Evolutionary conservation across 352 stramenopile genomes (phyloP).

Genomic region (Globisporangium ultimum): DNA sequence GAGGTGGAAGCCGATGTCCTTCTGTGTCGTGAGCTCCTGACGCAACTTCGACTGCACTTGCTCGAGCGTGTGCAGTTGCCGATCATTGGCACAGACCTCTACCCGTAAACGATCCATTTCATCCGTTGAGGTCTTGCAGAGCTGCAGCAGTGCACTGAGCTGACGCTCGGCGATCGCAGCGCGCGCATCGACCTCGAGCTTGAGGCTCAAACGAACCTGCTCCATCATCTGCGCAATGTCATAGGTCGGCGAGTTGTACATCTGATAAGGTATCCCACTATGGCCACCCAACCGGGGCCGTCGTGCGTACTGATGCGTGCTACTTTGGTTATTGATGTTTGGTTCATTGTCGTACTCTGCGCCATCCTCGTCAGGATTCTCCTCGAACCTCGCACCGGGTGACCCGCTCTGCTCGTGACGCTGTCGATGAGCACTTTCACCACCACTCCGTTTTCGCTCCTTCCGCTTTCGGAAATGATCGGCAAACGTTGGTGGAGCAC

Average conservation of each 20-base stretch:
- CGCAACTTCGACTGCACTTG: slow-evolving; percentile 74
- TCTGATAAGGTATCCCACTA: slow-evolving; percentile 25
- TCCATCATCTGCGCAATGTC: slow-evolving; percentile 85
- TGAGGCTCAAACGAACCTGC: slow-evolving; percentile 75
- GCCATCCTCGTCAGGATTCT: slow-evolving; percentile 14
- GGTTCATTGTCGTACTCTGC: slow-evolving; percentile 17
- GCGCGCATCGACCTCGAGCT: slow-evolving; percentile 77
- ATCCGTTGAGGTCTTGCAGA: slow-evolving; percentile 73
- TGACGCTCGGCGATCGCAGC: slow-evolving; percentile 75
- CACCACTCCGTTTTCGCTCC: slow-evolving; percentile 29
- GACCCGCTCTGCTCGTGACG: not conserved
- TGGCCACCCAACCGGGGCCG: not conserved
- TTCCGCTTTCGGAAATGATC: slow-evolving; percentile 53
- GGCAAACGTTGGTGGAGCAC: slow-evolving; percentile 24
- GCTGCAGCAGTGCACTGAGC: slow-evolving; percentile 64
- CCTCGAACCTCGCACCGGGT: slow-evolving; percentile 8
- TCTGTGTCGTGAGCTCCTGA: slow-evolving; percentile 78
- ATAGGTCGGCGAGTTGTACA: slow-evolving; percentile 71
- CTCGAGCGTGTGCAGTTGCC: slow-evolving; percentile 73
- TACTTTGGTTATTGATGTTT: slow-evolving; percentile 12
- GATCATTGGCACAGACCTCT: slow-evolving; percentile 66
- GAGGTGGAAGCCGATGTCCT: slow-evolving; percentile 78
- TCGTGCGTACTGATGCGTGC: not conserved
- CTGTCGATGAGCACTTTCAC: not conserved
- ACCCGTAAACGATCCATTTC: slow-evolving; percentile 67